These are phyloP conservation scores for Melanomma pulvis-pyrius DNA, from an alignment of 495 filamentous ascomycete genomes.

Conservation along the genomic window DNA sequence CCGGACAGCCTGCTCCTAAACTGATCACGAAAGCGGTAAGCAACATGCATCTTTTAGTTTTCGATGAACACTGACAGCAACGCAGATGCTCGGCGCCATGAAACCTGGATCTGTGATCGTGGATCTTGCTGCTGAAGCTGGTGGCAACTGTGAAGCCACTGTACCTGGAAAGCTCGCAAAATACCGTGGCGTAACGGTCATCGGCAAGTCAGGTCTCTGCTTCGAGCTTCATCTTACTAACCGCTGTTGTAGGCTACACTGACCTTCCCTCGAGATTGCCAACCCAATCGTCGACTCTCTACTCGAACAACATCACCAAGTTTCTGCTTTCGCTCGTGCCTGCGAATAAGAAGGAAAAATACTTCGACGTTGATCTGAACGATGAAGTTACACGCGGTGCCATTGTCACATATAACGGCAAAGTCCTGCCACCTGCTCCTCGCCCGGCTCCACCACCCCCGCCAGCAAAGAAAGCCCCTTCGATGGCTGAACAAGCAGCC, in stretches of 20 bases:
- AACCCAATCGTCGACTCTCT: constrained; percentile 79
- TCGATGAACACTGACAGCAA: neutral
- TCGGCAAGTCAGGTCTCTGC: constrained; percentile 53
- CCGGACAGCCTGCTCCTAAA: constrained; percentile 73
- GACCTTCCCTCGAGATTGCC: constrained; percentile 78
- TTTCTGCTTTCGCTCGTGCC: constrained; percentile 77
- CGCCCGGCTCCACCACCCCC: constrained; percentile 70
- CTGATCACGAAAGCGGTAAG: constrained; percentile 60
- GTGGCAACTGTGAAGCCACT: constrained; percentile 79
- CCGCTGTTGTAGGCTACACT: constrained; percentile 62
- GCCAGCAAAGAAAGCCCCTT: constrained; percentile 49
- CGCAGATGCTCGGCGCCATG: constrained; percentile 75
- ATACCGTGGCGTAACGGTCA: constrained; percentile 76
- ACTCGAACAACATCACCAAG: constrained; percentile 86
- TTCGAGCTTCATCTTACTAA: neutral
- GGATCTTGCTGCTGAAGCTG: constrained; percentile 78
- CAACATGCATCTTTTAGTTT: neutral
- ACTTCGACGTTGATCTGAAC: constrained; percentile 71
- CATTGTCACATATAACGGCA: constrained; percentile 73
- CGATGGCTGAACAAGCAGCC: constrained; percentile 52
- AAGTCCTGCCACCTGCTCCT: constrained; percentile 71
- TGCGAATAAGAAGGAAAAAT: constrained; percentile 66
- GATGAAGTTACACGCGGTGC: constrained; percentile 81
- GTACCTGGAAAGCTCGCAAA: constrained; percentile 66
- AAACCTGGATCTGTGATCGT: constrained; percentile 80